A percentile compares a stretch with the other conserved stretches of the same genome.
phyloP scores from a whole-genome alignment of 805 yeast species.

The Monosporozyma aquatica region DNA sequence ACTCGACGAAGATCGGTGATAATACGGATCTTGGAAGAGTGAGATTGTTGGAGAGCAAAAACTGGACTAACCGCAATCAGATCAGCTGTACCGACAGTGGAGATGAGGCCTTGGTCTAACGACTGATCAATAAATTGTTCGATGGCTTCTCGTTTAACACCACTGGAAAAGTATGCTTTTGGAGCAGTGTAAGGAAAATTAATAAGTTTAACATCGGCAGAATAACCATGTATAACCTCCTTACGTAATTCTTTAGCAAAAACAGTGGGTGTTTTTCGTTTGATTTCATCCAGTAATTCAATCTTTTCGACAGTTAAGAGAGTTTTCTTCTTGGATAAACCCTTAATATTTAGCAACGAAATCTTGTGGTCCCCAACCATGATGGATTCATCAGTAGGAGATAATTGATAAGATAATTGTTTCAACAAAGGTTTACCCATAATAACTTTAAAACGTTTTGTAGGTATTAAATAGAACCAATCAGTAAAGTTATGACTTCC shows the following conservation, averaged over 20 bases:
- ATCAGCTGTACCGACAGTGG: background rate
- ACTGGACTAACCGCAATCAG: constrained; percentile 5
- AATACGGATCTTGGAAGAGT: constrained; percentile 2
- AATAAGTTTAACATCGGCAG: background rate
- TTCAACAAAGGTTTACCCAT: constrained; percentile 1
- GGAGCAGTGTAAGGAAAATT: constrained; percentile 3
- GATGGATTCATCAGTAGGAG: background rate
- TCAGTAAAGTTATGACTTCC: background rate
- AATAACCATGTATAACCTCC: background rate
- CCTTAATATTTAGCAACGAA: background rate
- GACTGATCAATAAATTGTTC: constrained; percentile 2
- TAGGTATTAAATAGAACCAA: background rate
- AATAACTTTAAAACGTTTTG: background rate
- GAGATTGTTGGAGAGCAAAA: constrained; percentile 3
- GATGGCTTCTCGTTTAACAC: background rate
- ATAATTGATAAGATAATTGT: background rate
- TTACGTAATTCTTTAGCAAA: background rate
- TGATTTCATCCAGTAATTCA: background rate
- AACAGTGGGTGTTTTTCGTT: background rate
- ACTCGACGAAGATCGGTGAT: constrained; percentile 5
- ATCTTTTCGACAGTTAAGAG: too few relatives aligned
- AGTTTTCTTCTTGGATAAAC: background rate
- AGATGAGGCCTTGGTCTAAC: background rate
- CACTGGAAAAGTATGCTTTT: constrained; percentile 6
- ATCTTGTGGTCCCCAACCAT: background rate